Evolutionary conservation across 306 rosid species (phyloP).

Genomic region (Prunus mira): DNA sequence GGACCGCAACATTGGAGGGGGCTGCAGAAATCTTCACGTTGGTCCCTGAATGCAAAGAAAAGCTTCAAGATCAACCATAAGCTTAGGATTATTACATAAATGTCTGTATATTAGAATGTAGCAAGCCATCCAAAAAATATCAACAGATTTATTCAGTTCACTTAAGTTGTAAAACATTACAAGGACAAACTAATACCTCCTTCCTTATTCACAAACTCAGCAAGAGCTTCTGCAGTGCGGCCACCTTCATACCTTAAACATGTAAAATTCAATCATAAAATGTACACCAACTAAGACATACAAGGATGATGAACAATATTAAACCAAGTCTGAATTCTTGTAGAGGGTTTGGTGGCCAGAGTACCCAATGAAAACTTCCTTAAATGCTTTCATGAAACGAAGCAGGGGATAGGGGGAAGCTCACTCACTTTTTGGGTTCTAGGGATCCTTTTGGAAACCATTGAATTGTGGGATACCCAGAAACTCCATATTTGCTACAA

Average conservation of each 20-base stretch:
- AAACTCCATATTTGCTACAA: constrained; percentile 73
- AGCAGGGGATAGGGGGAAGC: background rate
- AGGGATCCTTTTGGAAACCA: constrained; percentile 89
- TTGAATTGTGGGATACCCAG: constrained; percentile 80
- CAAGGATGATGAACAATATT: background rate
- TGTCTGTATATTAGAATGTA: background rate
- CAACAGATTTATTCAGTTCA: background rate
- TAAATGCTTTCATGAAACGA: background rate
- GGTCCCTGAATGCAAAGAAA: constrained; percentile 54
- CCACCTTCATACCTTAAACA: constrained; percentile 70
- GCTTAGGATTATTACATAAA: background rate
- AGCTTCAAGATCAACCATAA: constrained; percentile 16
- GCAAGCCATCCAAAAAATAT: background rate
- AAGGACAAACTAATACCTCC: constrained; percentile 48
- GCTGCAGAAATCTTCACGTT: constrained; percentile 71
- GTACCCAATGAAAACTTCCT: background rate
- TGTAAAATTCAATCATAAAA: constrained; percentile 21
- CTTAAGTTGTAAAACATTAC: background rate
- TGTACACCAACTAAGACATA: background rate
- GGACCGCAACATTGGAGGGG: constrained; percentile 67
- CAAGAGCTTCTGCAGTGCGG: constrained; percentile 76
- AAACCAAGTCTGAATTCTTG: background rate
- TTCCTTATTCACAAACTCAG: constrained; percentile 64
- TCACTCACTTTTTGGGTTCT: constrained; percentile 70
- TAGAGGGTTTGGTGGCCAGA: background rate